Conservation (phyloP, 441 rosid genomes). For the Daphne laureola region DNA sequence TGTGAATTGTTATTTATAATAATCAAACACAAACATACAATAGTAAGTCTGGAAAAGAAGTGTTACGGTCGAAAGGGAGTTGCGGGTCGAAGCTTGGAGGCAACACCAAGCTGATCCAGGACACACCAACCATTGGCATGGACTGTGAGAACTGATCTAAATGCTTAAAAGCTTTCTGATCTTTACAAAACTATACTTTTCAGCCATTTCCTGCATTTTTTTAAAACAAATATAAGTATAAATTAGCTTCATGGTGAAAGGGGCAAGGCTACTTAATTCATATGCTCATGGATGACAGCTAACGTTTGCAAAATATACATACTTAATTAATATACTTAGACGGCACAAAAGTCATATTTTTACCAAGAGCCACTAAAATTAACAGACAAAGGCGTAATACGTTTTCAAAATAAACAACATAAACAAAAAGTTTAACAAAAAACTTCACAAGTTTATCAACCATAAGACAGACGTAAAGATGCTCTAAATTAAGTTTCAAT, state of each 20-base stretch:
- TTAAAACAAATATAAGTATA: neutral
- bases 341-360: no score
- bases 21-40: no score
- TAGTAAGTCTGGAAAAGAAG: neutral
- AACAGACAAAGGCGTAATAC: no score
- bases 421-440: no score
- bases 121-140: constrained; percentile 50
- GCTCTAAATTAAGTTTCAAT: no score
- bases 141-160: constrained; percentile 35
- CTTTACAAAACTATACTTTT: constrained; percentile 38
- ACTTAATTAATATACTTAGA: no score
- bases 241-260: neutral
- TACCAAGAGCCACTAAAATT: no score
- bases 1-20: no score
- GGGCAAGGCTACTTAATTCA: neutral
- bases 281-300: neutral
- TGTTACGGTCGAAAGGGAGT: constrained; percentile 21
- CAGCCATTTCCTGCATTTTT: constrained; percentile 31
- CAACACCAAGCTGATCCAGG: constrained; percentile 42
- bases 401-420: no score
- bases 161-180: constrained; percentile 26
- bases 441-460: no score
- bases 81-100: constrained; percentile 30
- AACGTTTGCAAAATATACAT: no score
- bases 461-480: no score